Base-by-base conservation (phyloP, 139 green algal species). In the Tetraselmis striata region DNA sequence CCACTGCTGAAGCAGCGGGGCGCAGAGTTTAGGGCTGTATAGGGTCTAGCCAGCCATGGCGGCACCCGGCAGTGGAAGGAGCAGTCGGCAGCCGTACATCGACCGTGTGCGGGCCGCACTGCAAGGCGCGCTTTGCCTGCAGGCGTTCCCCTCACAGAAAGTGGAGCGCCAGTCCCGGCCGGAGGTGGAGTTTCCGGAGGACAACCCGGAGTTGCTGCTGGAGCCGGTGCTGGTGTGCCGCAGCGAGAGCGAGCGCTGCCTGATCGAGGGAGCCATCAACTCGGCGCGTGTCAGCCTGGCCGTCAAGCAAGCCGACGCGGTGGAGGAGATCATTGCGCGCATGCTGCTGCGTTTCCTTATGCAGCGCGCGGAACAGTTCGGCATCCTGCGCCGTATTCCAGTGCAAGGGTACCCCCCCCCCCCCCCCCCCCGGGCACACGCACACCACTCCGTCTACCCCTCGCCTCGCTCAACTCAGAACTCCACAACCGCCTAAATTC, bases 231-330 rank as follows among this genome's bases (percentile, higher is more conserved):
- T 78, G 0, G 86, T 95, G 0, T 67, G 29, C 1, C 84, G 91
- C 23, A 87, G 78, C 75, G 83, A 87, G 1, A 59, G 81, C 1
- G 91, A 92, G 78, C 59, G 83, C 59, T 91, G 87, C 77, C 86
- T 95, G 23, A 92, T 95, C 11, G 92, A 95, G 81, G 81, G 78
- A 0, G 84, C 82, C 59, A 89, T 92, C 30, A 95, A 95, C 87
- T 90, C 84, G 27, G 79, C 90, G 25, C 84, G 92, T 22, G 31
- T 95, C 32, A 91, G 84, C 79, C 59, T 95, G n/a, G 89, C 87
- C 76, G 82, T 90, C 32, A 80, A 80, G 29, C 85, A 90, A 31
- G 31, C 78, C 2, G 89, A 93, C 81, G 78, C 86, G 28, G 67
- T 93, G 45, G 90, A 93, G 84, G 85, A 86, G 59, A 88, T 92